These are phyloP conservation scores for Mycena floridula DNA, from an alignment of 768 basidiomycete genomes.

Conservation along the genomic window DNA sequence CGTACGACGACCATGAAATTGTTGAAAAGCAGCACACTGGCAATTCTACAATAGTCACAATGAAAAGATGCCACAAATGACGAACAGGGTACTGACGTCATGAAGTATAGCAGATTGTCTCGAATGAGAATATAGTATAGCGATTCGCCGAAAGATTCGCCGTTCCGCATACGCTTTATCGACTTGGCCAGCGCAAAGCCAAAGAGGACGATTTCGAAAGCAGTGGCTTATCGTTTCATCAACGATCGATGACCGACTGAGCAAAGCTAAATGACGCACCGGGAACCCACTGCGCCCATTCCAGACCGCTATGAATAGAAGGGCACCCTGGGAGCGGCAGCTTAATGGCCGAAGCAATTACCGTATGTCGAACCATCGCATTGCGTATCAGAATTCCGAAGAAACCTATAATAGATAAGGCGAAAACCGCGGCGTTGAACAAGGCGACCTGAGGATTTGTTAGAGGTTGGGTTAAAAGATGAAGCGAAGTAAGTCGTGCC, in stretches of 20 bases:
- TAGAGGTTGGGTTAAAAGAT: not conserved
- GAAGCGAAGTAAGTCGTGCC: conserved; percentile 15
- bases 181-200: conserved; percentile 32
- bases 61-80: not conserved
- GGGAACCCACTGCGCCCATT: conserved; percentile 41
- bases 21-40: conserved; percentile 34
- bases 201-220: conserved; percentile 37
- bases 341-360: conserved; percentile 30
- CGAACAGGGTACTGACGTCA: conserved; percentile 22
- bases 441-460: conserved; percentile 26
- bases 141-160: conserved; percentile 16
- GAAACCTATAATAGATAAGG: conserved; percentile 34
- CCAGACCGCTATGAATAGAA: conserved; percentile 30
- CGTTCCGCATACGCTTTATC: conserved; percentile 16
- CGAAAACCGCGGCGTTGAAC: conserved; percentile 32
- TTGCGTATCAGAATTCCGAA: conserved; percentile 35
- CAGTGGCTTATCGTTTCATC: conserved; percentile 21
- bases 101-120: conserved; percentile 40
- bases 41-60: conserved; percentile 22
- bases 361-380: conserved; percentile 23
- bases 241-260: not conserved
- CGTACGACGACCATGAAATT: conserved; percentile 40
- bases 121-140: conserved; percentile 31
- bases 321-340: conserved; percentile 37
- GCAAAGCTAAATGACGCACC: conserved; percentile 17